Evolutionary conservation across 331 rosid genomes (phyloP), one percentile per base, ranked within the genome.

Genomic region (Arachis monticola): DNA sequence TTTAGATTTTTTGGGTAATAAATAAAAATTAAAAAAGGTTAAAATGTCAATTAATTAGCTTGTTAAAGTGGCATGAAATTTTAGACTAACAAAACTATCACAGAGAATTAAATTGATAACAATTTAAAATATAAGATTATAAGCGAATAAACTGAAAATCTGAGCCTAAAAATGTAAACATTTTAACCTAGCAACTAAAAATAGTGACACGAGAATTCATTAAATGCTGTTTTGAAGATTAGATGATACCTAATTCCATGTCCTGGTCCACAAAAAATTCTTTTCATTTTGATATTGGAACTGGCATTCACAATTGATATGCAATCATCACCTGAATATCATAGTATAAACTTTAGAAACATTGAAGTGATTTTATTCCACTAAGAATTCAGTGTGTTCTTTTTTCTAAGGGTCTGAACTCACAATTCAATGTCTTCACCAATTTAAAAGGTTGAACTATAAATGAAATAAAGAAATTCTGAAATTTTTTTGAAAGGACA

Each of bases 251-350:
- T 95, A 88, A 95, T 82, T 80, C 99, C 99, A 59, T 95, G 99
- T 67, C 99, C 99, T 1, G 99, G 99, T 78, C 99, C 99, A 76
- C 99, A 95, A 68, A 45, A 75, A 75, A 95, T 82, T 71, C 89
- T 86, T 77, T 95, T 95, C 99, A 95, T 90, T 87, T 90, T 95
- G 87, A 95, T 89, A 73, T 79, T 84, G 5, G 97, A 90, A 77
- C 97, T 95, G 8, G 89, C 99, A 84, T 88, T 95, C 79, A 92
- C 98, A 78, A 95, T 95, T 73, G 99, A 95, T 74, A 95, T 42
- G 77, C 99, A 95, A 73, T 95, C 99, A 86, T 95, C 99, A 13
- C 99, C 99, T 95, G 89, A 69, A 68, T 50, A 82, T 75, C 48
- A 45, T 8, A 45, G 48, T 45, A 45, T 45, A 45, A 8, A 45